Percentiles rank a stretch among this genome's conserved stretches.
phyloP scores from a whole-genome alignment of 1,284 basidiomycete species.

The Xerocomus minutiporus region DNA sequence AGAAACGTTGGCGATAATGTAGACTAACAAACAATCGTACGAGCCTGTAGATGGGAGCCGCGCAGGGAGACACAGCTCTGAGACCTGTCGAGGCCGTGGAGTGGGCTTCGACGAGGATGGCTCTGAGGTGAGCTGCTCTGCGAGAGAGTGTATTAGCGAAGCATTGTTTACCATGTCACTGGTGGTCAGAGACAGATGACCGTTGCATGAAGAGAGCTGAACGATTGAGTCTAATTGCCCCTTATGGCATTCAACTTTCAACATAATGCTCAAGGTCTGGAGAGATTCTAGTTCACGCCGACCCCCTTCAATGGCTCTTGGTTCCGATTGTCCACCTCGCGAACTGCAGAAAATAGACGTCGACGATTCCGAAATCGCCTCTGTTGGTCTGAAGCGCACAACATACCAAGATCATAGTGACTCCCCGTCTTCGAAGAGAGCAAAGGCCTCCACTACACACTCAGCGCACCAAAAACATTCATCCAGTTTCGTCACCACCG shows the following conservation, averaged over 20 bases:
- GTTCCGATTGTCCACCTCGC: background rate
- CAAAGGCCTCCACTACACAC: constrained; percentile 1
- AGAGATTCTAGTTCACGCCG: constrained; percentile 31
- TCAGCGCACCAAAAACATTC: background rate
- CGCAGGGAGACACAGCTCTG: constrained; percentile 58
- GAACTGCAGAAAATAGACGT: constrained; percentile 32
- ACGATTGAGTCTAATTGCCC: background rate
- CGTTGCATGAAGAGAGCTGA: background rate
- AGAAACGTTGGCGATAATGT: constrained; percentile 23
- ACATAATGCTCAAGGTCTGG: constrained; percentile 50
- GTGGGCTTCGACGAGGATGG: constrained; percentile 14
- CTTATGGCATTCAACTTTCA: background rate
- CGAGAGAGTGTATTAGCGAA: constrained; percentile 40
- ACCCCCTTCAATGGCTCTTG: background rate
- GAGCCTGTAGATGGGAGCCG: constrained; percentile 63
- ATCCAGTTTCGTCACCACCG: constrained; percentile 2
- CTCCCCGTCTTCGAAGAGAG: constrained; percentile 12
- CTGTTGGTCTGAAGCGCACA: constrained; percentile 25
- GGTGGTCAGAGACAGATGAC: background rate
- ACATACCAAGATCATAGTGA: constrained; percentile 11
- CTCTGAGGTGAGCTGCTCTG: constrained; percentile 30
- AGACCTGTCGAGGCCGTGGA: constrained; percentile 36
- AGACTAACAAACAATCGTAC: constrained; percentile 20
- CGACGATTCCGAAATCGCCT: constrained; percentile 31
- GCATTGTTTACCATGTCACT: constrained; percentile 53